A percentile compares a stretch with the other conserved stretches of the same genome.
Conservation (phyloP, 2,329 filamentous ascomycete species). For the Alternaria sp. region DNA sequence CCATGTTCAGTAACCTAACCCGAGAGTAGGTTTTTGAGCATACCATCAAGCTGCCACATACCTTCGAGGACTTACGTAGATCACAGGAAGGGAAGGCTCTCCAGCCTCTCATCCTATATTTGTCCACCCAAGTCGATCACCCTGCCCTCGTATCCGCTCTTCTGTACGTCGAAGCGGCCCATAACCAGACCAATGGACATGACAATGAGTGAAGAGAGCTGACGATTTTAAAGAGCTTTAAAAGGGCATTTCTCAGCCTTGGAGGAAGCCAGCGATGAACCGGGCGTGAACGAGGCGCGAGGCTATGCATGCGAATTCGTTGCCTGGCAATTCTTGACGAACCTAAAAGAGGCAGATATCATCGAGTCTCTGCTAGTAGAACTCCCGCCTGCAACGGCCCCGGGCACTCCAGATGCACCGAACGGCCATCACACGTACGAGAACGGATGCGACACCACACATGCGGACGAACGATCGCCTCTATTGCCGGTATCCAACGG, state of each 20-base stretch:
- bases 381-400: constrained; percentile 59
- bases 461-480: constrained; percentile 37
- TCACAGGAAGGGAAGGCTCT: constrained; percentile 66
- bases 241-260: constrained; percentile 75
- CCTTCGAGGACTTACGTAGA: constrained; percentile 76
- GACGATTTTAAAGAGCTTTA: constrained; percentile 64
- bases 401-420: constrained; percentile 26
- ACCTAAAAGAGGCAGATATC: constrained; percentile 74
- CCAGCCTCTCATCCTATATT: constrained; percentile 70
- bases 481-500: constrained; percentile 31
- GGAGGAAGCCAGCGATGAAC: constrained; percentile 65
- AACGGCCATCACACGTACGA: constrained; percentile 10
- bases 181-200: neutral
- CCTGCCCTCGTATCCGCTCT: constrained; percentile 75
- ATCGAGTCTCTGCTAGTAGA: constrained; percentile 79
- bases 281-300: constrained; percentile 71
- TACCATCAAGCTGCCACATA: constrained; percentile 69
- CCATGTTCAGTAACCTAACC: constrained; percentile 27
- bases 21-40: constrained; percentile 57
- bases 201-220: constrained; percentile 12
- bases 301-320: constrained; percentile 81
- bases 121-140: constrained; percentile 70
- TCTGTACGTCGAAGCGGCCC: constrained; percentile 62
- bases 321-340: constrained; percentile 78
- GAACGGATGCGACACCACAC: constrained; percentile 23